Evolutionary conservation across 495 filamentous ascomycete genomes (phyloP), one percentile per base, ranked within the genome.

Genomic region (Lasiosphaeria miniovina): DNA sequence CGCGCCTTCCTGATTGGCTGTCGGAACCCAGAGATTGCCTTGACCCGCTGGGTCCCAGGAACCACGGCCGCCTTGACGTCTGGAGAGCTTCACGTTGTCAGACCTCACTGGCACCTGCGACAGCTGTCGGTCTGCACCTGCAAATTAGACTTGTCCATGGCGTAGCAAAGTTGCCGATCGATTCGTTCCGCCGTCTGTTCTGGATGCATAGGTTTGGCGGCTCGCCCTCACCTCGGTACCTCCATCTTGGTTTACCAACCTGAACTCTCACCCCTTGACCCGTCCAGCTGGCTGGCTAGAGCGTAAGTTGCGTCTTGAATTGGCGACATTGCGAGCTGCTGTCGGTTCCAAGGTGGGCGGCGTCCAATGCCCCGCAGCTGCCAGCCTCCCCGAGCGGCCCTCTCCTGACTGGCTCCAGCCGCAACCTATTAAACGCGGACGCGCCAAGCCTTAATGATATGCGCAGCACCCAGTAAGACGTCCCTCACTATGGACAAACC

Each of bases 371-470:
- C 7, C 43, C 35, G 17, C 55, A 61, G 43, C 54, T 59, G 61
- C 41, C 59, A 60, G 61, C 58, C 60, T 61, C 46, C 41, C 24
- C 14, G 32, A 52, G 36, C 50, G 38, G 36, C 57, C 51, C 34
- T 48, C 56, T 54, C 41, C 17, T 55, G 4, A 45, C 50, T 36
- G 38, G 17, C 24, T 36, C 41, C 24, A 34, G 33, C 62, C 57
- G 55, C 60, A 68, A 35, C 35, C 68, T 63, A 71, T 71, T 71
- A 57, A 72, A 71, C 64, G 65, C 69, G 64, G 60, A 69, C 64
- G 64, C 62, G 66, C 68, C 64, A 69, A 66, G 65, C 40, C 36
- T 35, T 38, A 31, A 63, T 63, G 66, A 69, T 60, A 71, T 68
- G 66, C 68, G 70, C 61, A 64, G 56, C 64, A 67, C 34, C 52